Conservation (phyloP, 176 grass and related monocot species). For the Eragrostis nindensis region DNA sequence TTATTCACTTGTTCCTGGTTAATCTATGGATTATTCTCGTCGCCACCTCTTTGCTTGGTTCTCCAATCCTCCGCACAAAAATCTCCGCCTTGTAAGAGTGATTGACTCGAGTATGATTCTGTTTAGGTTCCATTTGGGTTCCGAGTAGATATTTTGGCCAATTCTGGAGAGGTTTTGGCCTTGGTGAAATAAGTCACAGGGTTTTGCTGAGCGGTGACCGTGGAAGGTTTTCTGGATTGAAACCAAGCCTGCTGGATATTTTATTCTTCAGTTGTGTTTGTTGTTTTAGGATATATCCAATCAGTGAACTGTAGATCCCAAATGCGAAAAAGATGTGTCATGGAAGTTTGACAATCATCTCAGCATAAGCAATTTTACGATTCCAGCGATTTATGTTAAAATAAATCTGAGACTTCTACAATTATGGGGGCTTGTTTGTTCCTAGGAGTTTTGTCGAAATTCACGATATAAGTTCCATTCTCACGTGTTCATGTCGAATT, state of each 20-base stretch:
- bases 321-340: neutral
- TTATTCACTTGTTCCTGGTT: neutral
- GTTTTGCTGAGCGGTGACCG: neutral
- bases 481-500: neutral
- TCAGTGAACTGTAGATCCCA: neutral
- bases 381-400: neutral
- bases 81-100: neutral
- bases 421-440: neutral
- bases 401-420: neutral
- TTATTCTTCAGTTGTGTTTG: neutral
- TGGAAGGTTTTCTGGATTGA: slow-evolving; percentile 1
- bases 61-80: neutral
- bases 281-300: neutral
- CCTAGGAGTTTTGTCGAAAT: neutral
- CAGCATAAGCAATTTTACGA: neutral
- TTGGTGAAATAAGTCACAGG: neutral
- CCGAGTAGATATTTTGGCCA: neutral
- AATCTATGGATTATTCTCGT: neutral
- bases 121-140: neutral
- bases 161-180: neutral
- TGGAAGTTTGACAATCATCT: neutral
- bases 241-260: neutral
- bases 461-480: neutral
- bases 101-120: neutral
- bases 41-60: neutral